phyloP scores from a whole-genome alignment of 768 basidiomycete genomes.

The Hemileccinum impolitum region DNA sequence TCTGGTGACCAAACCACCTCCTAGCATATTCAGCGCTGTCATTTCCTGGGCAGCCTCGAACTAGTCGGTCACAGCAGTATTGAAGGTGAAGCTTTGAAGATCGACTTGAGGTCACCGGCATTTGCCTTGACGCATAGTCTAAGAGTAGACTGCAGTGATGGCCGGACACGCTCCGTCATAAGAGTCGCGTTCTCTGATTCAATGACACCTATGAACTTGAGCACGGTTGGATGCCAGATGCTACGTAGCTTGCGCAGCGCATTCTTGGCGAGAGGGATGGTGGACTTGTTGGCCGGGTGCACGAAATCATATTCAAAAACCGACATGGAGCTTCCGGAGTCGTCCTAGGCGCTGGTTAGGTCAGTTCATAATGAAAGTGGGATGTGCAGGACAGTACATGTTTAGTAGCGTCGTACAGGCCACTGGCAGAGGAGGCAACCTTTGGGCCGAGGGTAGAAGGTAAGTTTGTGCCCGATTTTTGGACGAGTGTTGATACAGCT shows the following conservation, averaged over 20 bases:
- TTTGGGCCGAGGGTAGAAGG: conserved; percentile 83
- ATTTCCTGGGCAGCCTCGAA: too few relatives aligned
- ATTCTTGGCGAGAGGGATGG: conserved; percentile 80
- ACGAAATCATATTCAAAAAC: conserved; percentile 89
- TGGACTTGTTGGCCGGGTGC: conserved; percentile 52
- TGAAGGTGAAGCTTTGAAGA: too few relatives aligned
- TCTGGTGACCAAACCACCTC: too few relatives aligned
- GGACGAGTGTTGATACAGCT: conserved; percentile 86
- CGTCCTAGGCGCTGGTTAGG: conserved; percentile 60
- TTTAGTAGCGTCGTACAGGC: conserved; percentile 84
- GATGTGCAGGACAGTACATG: conserved; percentile 48
- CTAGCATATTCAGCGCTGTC: too few relatives aligned
- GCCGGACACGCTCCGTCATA: conserved; percentile 90
- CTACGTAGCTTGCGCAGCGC: conserved; percentile 86
- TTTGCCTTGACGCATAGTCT: too few relatives aligned
- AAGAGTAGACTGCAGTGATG: too few relatives aligned
- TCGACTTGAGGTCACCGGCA: too few relatives aligned
- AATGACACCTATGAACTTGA: conserved; percentile 91
- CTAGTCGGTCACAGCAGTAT: too few relatives aligned
- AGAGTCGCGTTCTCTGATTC: conserved; percentile 86
- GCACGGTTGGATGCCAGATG: conserved; percentile 91
- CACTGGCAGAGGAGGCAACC: conserved; percentile 69
- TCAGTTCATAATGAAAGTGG: conserved; percentile 8
- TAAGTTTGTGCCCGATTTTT: conserved; percentile 86
- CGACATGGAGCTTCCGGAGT: conserved; percentile 76